phyloP scores from a whole-genome alignment of 1,284 basidiomycete species.

The Cystobasidium sp. region DNA sequence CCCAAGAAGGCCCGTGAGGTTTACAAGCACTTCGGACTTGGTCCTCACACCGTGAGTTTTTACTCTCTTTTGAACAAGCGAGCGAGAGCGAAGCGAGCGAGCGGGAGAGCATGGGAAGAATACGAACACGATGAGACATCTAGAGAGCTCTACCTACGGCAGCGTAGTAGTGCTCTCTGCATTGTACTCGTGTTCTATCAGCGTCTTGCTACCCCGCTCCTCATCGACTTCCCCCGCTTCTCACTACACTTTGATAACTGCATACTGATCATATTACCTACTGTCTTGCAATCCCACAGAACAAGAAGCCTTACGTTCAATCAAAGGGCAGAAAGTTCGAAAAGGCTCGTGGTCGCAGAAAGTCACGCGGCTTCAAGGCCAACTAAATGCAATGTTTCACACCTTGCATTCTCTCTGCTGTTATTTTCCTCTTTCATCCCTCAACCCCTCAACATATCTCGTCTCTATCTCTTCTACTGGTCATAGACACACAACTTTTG shows the following conservation, averaged over 20 bases:
- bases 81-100: neutral
- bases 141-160: too few relatives aligned
- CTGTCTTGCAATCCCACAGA: constrained; percentile 35
- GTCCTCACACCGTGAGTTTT: constrained; percentile 68
- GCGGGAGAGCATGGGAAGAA: neutral
- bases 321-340: constrained; percentile 93
- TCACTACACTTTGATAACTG: neutral
- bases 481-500: too few relatives aligned
- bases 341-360: constrained; percentile 61
- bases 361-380: constrained; percentile 55
- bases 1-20: constrained; percentile 92
- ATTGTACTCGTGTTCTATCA: too few relatives aligned
- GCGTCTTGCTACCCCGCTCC: too few relatives aligned
- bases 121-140: neutral
- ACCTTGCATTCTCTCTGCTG: neutral
- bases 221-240: neutral
- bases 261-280: neutral
- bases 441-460: too few relatives aligned
- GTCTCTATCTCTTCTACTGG: too few relatives aligned
- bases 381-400: constrained; percentile 18
- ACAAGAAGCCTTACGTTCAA: constrained; percentile 91
- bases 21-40: constrained; percentile 95
- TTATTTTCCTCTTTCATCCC: too few relatives aligned
- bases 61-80: too few relatives aligned
- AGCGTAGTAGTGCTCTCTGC: too few relatives aligned